These are phyloP conservation scores for Tolypocladium guangdongense DNA, from an alignment of 2,329 filamentous ascomycete genomes.

Conservation along the genomic window DNA sequence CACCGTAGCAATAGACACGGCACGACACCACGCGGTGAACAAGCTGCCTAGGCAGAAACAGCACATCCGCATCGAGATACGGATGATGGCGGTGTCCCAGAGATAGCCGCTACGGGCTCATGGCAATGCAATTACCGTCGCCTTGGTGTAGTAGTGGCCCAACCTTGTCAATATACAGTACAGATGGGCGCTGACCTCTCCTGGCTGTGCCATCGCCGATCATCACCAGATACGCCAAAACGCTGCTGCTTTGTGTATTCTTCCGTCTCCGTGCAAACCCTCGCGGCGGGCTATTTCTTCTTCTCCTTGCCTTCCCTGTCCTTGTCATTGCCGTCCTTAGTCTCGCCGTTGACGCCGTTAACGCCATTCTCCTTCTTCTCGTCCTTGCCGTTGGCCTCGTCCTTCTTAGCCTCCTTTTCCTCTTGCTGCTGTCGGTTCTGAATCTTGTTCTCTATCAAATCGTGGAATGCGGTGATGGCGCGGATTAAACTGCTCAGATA, in stretches of 20 bases:
- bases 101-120: not conserved
- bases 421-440: constrained; percentile 96
- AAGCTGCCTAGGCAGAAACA: not conserved
- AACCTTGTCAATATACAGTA: constrained; percentile 4
- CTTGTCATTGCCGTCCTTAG: constrained; percentile 40
- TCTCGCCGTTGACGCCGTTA: constrained; percentile 28
- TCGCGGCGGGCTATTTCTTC: constrained; percentile 23
- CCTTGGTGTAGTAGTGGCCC: not conserved
- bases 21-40: not conserved
- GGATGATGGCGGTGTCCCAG: not conserved
- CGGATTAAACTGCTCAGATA: constrained; percentile 94
- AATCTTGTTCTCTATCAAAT: constrained; percentile 99
- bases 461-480: constrained; percentile 97
- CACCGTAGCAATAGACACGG: not conserved
- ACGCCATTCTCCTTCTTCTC: constrained; percentile 43
- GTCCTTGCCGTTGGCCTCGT: constrained; percentile 49
- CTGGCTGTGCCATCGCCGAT: not conserved
- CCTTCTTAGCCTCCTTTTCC: constrained; percentile 83
- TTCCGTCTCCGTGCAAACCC: not conserved
- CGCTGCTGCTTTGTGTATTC: not conserved
- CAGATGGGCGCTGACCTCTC: not conserved
- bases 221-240: not conserved
- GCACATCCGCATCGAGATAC: not conserved
- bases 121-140: not conserved
- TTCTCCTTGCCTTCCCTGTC: constrained; percentile 48